These are phyloP conservation scores for Lachancea kluyveri DNA, from an alignment of 805 yeast species.

Conservation along the genomic window DNA sequence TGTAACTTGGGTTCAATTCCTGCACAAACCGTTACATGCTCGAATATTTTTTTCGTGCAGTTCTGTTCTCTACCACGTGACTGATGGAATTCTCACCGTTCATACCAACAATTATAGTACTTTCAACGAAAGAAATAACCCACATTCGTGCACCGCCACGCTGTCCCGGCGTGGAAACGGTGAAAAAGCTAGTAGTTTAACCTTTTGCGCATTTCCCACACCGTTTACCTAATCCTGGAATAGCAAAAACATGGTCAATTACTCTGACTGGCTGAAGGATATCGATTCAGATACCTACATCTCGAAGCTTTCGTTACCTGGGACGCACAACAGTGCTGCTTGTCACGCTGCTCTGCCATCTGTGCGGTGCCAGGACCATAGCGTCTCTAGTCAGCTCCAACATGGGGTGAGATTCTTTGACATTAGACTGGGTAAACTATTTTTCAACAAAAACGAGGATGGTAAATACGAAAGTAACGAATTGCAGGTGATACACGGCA, in stretches of 20 bases:
- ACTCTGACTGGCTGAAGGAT: constrained; percentile 45
- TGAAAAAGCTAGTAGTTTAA: too few relatives aligned
- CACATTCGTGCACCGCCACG: too few relatives aligned
- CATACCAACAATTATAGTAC: too few relatives aligned
- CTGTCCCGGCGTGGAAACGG: too few relatives aligned
- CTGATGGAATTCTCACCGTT: too few relatives aligned
- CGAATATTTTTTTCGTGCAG: too few relatives aligned
- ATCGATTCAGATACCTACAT: constrained; percentile 46
- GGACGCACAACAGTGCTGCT: constrained; percentile 84
- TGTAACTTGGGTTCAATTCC: too few relatives aligned
- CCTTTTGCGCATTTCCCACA: too few relatives aligned
- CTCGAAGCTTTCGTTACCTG: constrained; percentile 59
- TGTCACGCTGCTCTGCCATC: constrained; percentile 65
- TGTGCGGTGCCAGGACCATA: constrained; percentile 66
- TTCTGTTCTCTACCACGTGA: too few relatives aligned
- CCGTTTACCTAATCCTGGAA: too few relatives aligned
- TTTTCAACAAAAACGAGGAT: constrained; percentile 43
- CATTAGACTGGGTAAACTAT: constrained; percentile 54
- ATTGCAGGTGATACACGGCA: constrained; percentile 66
- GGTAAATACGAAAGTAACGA: constrained; percentile 34
- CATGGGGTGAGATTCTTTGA: constrained; percentile 76
- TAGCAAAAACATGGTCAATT: constrained; percentile 20
- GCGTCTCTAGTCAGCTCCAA: constrained; percentile 54
- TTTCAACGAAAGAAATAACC: too few relatives aligned
- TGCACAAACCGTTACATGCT: too few relatives aligned